These are phyloP conservation scores for Colletotrichum graminicola DNA, from an alignment of 2,329 filamentous ascomycete genomes.

Conservation along the genomic window DNA sequence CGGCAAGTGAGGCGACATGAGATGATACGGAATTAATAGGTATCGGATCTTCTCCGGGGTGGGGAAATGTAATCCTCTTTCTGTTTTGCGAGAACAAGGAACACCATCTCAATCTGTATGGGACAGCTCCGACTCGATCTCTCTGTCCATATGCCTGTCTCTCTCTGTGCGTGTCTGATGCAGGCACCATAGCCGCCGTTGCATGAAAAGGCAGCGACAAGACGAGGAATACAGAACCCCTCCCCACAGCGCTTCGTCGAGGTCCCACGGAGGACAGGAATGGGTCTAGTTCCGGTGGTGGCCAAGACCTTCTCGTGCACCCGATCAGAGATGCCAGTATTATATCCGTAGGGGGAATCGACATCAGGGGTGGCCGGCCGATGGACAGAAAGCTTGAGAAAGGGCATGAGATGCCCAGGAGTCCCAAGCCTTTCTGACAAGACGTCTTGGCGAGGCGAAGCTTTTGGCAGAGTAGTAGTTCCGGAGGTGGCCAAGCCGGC, in stretches of 20 bases:
- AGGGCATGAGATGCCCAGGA: slow-evolving; percentile 21
- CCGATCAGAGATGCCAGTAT: slow-evolving; percentile 18
- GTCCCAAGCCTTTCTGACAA: slow-evolving; percentile 24
- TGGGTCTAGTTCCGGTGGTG: slow-evolving; percentile 2
- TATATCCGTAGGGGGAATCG: slow-evolving; percentile 2
- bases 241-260: slow-evolving; percentile 22
- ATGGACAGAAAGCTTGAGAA: slow-evolving; percentile 11
- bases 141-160: background rate
- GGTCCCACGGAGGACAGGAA: slow-evolving; percentile 21
- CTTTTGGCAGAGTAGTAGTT: slow-evolving; percentile 36
- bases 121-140: slow-evolving; percentile 7
- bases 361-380: slow-evolving; percentile 17
- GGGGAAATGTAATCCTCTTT: background rate
- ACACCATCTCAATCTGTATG: background rate
- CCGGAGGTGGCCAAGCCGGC: slow-evolving; percentile 31
- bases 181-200: background rate
- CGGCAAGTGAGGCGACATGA: background rate
- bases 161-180: background rate
- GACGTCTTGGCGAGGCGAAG: slow-evolving; percentile 34
- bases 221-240: slow-evolving; percentile 2
- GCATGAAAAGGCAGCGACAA: slow-evolving; percentile 4
- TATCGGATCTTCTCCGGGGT: slow-evolving; percentile 3
- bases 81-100: slow-evolving; percentile 3
- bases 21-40: slow-evolving; percentile 1
- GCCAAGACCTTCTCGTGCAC: slow-evolving; percentile 27